Evolutionary conservation across 2,329 filamentous ascomycete genomes (phyloP), one percentile per base, ranked within the genome.

Genomic region (Chaetomium sp.): DNA sequence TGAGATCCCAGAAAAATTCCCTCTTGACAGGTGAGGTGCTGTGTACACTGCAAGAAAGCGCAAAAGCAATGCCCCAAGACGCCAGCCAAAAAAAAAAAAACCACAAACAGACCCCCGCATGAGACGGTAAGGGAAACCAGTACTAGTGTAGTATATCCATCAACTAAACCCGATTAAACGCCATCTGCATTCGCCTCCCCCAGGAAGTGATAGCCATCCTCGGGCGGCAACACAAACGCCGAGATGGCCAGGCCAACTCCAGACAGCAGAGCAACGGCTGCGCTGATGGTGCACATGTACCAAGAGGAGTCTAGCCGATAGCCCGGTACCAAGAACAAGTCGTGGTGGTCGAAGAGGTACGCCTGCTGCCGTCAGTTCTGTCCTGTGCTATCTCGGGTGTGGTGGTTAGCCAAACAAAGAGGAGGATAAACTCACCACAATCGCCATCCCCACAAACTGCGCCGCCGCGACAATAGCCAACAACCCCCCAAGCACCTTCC

Each of bases 171-270:
- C 12, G 14, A 12, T 33, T 5, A 38, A 14, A 55, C 12, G 53
- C 56, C 8, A 3, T 27, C 19, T 27, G 50, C 53, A 8, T 41
- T 52, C 4, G 53, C 34, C 8, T 81, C 78, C 10, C 71, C 67
- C 58, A 81, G 67, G 59, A 95, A 89, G 69, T 95, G 89, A 73
- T 96, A 96, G 54, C 89, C 91, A 65, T 88, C 89, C 69, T 96
- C 91, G 0, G 84, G 80, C 0, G 89, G 87, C 44, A 96, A 75
- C 27, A 87, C 71, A 57, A 84, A 82, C 5, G 86, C 87, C 1
- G 88, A 87, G 9, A 83, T 72, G 1, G 80, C 75, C 53, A 96
- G 75, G 10, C 80, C 83, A 11, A 76, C 72, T 1, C 80, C 82
- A 10, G 76, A 71, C 8, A 83, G 56, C 2, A 82, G 68, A 32